Evolutionary conservation across 495 filamentous ascomycete species (phyloP), one percentile per base, ranked within the genome.

Genomic region (Cetradonia linearis): DNA sequence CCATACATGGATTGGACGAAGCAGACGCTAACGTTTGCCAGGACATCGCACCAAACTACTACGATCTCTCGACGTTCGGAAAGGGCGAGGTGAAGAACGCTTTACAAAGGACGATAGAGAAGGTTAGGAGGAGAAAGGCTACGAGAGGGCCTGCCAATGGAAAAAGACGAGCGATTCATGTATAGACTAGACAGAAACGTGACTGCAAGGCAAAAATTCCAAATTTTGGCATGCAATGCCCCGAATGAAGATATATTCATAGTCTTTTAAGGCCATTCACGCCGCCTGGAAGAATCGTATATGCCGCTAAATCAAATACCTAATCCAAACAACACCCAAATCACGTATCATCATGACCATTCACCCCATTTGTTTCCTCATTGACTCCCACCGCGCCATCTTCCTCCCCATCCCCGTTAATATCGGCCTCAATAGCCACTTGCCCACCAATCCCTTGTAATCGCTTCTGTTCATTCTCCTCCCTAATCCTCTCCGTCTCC

Each of bases 1-100:
- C 23, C 62, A 46, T 14, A 3, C 34, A 13, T 18, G 30, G 47
- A 50, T 5, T 25, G 27, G 18, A 31, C 18, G 18, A n/a, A 46
- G 5, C 25, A 18, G 30, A 33, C 62, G 68, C 67, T 76, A 65
- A 70, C 63, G 37, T 34, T 47, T 33, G 60, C 16, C 54, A 86
- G 82, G 93, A 99, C 71, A 91, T 97, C 60, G 89, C 94, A 2
- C 88, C 89, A 5, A 80, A 75, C 4, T 99, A 99, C 71, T 99
- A 96, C 69, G 89, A 99, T 67, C 68, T 95, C n/a, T 73, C 79
- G 0, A 80, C 78, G 0, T 96, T 96, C 74, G 77, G 81, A 34
- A 89, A 95, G 73, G 89, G 91, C 20, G 88, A 93, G 48, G 83
- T 97, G 54, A 91, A 86, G 70, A 81, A 78, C 13, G 81, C 89